Conservation (phyloP, 495 filamentous ascomycete species). For the Aspergillus bridgeri region DNA sequence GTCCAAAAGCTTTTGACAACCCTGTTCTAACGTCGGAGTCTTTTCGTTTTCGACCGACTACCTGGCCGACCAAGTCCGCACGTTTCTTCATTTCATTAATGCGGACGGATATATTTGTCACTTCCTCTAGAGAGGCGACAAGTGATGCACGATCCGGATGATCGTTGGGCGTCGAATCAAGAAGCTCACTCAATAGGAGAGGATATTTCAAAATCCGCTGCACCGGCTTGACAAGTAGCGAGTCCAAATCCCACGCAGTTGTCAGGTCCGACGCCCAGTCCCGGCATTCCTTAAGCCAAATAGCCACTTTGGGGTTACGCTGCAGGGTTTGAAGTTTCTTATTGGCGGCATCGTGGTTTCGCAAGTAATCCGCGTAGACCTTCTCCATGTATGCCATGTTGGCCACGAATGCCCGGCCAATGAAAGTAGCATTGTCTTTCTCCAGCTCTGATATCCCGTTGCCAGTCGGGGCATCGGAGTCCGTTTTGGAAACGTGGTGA, state of each 20-base stretch:
- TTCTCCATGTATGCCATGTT: constrained; percentile 77
- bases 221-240: constrained; percentile 90
- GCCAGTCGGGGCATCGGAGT: constrained; percentile 34
- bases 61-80: constrained; percentile 82
- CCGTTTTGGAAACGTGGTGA: constrained; percentile 30
- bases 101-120: constrained; percentile 69
- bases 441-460: constrained; percentile 53
- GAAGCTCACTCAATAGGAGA: constrained; percentile 71
- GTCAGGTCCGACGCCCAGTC: constrained; percentile 86
- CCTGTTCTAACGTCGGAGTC: constrained; percentile 83
- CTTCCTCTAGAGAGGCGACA: constrained; percentile 55
- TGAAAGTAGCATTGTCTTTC: constrained; percentile 69
- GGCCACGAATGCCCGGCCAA: constrained; percentile 74
- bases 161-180: constrained; percentile 71
- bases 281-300: constrained; percentile 91
- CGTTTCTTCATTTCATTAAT: constrained; percentile 94
- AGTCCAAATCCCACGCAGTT: constrained; percentile 87
- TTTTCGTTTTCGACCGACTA: constrained; percentile 81
- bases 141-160: constrained; percentile 79
- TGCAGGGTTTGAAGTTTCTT: constrained; percentile 72
- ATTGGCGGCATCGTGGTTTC: constrained; percentile 80
- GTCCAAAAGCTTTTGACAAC: constrained; percentile 81
- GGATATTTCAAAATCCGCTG: constrained; percentile 92
- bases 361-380: constrained; percentile 80
- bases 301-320: constrained; percentile 67